Conservation (phyloP, 768 basidiomycete species). For the Kwoniella sp. region DNA sequence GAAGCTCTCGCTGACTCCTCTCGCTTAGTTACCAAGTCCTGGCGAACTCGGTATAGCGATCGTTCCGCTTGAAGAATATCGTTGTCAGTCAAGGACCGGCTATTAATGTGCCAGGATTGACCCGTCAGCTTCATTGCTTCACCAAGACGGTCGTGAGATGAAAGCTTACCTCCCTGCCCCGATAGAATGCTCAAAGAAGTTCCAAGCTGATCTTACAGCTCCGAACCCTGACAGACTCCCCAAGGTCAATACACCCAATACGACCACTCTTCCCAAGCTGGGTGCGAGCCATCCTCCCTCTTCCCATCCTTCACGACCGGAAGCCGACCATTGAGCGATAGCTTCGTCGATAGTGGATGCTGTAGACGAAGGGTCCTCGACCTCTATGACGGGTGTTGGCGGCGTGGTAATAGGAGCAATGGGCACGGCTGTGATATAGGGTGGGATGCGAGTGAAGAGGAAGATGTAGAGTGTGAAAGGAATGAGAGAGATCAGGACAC, state of each 20-base stretch:
- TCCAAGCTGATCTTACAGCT: constrained; percentile 54
- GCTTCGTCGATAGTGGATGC: constrained; percentile 33
- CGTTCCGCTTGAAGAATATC: constrained; percentile 51
- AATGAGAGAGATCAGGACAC: constrained; percentile 49
- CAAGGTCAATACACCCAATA: constrained; percentile 48
- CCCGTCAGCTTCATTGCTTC: too few species aligned
- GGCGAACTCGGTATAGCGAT: constrained; percentile 50
- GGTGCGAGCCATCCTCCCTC: constrained; percentile 52
- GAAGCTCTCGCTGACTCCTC: constrained; percentile 33
- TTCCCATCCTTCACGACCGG: constrained; percentile 44
- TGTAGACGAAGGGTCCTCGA: constrained; percentile 15
- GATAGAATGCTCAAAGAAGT: constrained; percentile 41
- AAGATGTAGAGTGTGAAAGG: constrained; percentile 54
- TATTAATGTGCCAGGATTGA: constrained; percentile 19
- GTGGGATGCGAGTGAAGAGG: constrained; percentile 54
- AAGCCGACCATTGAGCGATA: constrained; percentile 30
- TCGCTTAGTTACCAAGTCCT: constrained; percentile 46
- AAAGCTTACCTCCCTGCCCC: constrained; percentile 34
- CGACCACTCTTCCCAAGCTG: constrained; percentile 50
- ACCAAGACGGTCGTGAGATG: background rate
- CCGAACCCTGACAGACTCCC: constrained; percentile 52
- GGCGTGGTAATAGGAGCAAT: constrained; percentile 10
- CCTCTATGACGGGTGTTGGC: constrained; percentile 14
- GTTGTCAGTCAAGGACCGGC: constrained; percentile 40
- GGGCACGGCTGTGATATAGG: constrained; percentile 48